These are phyloP conservation scores for Domatiomyces globalis DNA, from an alignment of 2,329 filamentous ascomycete species.

Conservation along the genomic window DNA sequence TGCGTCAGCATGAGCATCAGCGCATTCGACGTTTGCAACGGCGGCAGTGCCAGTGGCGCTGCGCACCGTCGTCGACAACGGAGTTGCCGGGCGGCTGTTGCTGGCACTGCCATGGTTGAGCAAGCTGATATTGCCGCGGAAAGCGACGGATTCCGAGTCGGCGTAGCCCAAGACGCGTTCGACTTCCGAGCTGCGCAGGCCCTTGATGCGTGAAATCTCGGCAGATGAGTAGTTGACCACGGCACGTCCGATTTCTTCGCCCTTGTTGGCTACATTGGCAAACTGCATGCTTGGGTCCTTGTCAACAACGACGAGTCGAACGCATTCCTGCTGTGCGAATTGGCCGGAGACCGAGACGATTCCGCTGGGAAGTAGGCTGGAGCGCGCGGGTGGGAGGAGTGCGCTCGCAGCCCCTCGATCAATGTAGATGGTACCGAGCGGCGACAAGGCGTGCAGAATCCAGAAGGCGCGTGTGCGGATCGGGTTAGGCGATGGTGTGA, in stretches of 20 bases:
- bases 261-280: conserved; percentile 19
- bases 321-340: conserved; percentile 86
- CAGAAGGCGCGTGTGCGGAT: conserved; percentile 94
- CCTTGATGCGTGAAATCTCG: conserved; percentile 75
- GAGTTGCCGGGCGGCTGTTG: conserved; percentile 15
- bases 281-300: conserved; percentile 8
- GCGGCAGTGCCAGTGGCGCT: not conserved
- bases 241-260: conserved; percentile 69
- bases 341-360: conserved; percentile 75
- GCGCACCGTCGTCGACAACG: not conserved
- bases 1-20: too few species aligned
- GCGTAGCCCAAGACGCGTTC: conserved; percentile 70
- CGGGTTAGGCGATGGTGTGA: conserved; percentile 68
- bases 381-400: conserved; percentile 56
- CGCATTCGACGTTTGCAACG: not conserved
- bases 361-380: conserved; percentile 73
- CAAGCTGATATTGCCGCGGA: conserved; percentile 76
- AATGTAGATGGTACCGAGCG: conserved; percentile 84
- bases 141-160: conserved; percentile 84
- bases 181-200: conserved; percentile 70
- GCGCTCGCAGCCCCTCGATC: conserved; percentile 78
- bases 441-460: conserved; percentile 81
- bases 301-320: conserved; percentile 69
- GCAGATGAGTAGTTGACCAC: conserved; percentile 83
- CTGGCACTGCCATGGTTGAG: conserved; percentile 1